Conservation (phyloP, 257 asterid species). For the Ilex aquifolium region DNA sequence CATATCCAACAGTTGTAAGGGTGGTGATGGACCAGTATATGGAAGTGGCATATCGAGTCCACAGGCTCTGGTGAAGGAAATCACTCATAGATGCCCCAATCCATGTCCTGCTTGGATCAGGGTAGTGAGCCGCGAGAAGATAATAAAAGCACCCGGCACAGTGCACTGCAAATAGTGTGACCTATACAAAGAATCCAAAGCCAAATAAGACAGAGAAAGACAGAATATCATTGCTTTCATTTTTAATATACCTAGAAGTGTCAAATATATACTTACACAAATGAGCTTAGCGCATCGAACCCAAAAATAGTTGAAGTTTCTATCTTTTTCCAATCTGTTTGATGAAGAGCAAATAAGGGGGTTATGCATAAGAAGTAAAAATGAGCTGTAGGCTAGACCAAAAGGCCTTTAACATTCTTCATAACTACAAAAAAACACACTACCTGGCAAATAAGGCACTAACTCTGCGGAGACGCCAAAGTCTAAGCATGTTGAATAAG, state of each 20-base stretch:
- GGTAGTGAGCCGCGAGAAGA: slow-evolving; percentile 71
- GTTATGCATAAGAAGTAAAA: not conserved
- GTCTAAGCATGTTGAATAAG: slow-evolving; percentile 78
- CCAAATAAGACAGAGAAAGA: not conserved
- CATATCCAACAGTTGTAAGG: slow-evolving; percentile 91
- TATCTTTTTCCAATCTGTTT: slow-evolving; percentile 85
- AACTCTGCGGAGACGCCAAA: slow-evolving; percentile 89
- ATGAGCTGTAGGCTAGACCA: not conserved
- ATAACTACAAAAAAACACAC: slow-evolving; percentile 6
- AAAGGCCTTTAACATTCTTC: not conserved
- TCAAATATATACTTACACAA: slow-evolving; percentile 54
- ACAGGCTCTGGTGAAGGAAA: slow-evolving; percentile 53
- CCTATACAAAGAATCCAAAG: slow-evolving; percentile 33
- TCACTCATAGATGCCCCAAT: slow-evolving; percentile 63
- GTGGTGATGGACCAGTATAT: slow-evolving; percentile 95
- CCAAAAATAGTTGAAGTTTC: slow-evolving; percentile 83
- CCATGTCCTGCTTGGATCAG: slow-evolving; percentile 62
- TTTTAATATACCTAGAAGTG: too few species aligned
- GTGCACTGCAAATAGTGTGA: slow-evolving; percentile 90
- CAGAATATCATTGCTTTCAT: too few species aligned
- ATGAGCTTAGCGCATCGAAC: slow-evolving; percentile 80
- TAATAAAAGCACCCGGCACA: slow-evolving; percentile 93
- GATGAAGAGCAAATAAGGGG: slow-evolving; percentile 7
- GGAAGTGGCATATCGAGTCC: slow-evolving; percentile 81
- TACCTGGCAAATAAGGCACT: slow-evolving; percentile 82